Conservation (phyloP, 352 stramenopile species). For the Aphanomyces astaci region DNA sequence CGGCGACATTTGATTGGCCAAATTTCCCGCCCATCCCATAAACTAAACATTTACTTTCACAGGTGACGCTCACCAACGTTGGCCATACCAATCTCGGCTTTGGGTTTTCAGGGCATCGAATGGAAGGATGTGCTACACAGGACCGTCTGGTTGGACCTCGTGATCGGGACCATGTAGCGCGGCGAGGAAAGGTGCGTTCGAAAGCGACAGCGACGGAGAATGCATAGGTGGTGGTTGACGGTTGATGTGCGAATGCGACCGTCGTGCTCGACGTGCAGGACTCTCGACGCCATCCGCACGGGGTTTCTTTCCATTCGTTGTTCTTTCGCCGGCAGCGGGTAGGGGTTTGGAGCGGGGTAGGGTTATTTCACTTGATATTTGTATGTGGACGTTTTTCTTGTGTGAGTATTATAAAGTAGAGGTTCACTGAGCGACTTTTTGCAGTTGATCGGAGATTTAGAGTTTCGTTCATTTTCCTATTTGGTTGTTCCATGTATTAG, state of each 20-base stretch:
- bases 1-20: neutral
- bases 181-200: neutral
- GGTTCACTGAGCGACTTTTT: conserved; percentile 15
- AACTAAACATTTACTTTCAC: conserved; percentile 11
- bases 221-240: neutral
- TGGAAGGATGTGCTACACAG: neutral
- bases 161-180: neutral
- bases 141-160: neutral
- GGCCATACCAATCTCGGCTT: neutral
- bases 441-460: conserved; percentile 7
- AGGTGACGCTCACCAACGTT: conserved; percentile 1
- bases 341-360: neutral
- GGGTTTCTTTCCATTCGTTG: conserved; percentile 15
- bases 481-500: conserved; percentile 26
- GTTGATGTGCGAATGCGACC: neutral
- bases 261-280: neutral
- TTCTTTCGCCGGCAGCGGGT: neutral
- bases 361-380: conserved; percentile 16
- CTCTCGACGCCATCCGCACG: neutral
- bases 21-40: conserved; percentile 8
- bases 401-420: conserved; percentile 14
- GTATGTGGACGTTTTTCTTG: conserved; percentile 20
- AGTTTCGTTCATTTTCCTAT: conserved; percentile 25
- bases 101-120: neutral
- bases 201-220: neutral